These are phyloP conservation scores for Yamadazyma buinensis DNA, from an alignment of 1,139 yeast species.

Conservation along the genomic window DNA sequence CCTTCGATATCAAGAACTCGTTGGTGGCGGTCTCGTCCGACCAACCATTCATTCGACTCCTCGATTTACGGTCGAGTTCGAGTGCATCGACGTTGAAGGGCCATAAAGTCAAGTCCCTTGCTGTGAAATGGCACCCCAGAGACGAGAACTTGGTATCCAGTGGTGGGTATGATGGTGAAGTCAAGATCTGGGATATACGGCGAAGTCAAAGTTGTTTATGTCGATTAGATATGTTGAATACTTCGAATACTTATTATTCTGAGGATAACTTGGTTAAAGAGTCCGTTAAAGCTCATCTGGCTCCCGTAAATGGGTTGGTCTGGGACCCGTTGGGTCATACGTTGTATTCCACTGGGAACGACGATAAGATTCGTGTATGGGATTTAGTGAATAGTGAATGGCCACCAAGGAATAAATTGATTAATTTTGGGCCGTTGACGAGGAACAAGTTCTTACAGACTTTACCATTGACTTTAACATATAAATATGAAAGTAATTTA, in stretches of 20 bases:
- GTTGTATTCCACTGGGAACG: constrained; percentile 66
- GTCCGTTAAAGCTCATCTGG: constrained; percentile 64
- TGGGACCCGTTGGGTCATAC: constrained; percentile 67
- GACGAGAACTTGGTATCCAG: constrained; percentile 58
- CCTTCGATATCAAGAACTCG: constrained; percentile 51
- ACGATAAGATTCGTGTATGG: constrained; percentile 77
- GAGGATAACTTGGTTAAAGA: constrained; percentile 26
- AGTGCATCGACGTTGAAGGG: constrained; percentile 68
- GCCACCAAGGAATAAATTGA: constrained; percentile 54
- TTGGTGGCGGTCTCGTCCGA: constrained; percentile 70
- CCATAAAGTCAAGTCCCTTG: constrained; percentile 59
- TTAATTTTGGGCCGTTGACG: constrained; percentile 77
- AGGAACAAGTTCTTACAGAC: constrained; percentile 58
- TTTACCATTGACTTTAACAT: constrained; percentile 43
- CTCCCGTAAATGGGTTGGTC: constrained; percentile 67
- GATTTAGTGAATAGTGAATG: constrained; percentile 46
- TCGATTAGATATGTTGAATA: constrained; percentile 47
- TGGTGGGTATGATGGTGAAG: constrained; percentile 75
- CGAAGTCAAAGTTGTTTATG: constrained; percentile 63
- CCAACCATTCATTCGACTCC: constrained; percentile 62
- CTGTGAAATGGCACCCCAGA: constrained; percentile 78
- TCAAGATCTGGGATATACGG: constrained; percentile 72
- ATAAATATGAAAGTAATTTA: constrained; percentile 43
- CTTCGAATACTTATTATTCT: constrained; percentile 10
- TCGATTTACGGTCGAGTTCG: constrained; percentile 71